Percentiles rank a stretch among this genome's conserved stretches.
Evolutionary conservation across 1,139 yeast genomes (phyloP).

Genomic region (Scheffersomyces quercinus): DNA sequence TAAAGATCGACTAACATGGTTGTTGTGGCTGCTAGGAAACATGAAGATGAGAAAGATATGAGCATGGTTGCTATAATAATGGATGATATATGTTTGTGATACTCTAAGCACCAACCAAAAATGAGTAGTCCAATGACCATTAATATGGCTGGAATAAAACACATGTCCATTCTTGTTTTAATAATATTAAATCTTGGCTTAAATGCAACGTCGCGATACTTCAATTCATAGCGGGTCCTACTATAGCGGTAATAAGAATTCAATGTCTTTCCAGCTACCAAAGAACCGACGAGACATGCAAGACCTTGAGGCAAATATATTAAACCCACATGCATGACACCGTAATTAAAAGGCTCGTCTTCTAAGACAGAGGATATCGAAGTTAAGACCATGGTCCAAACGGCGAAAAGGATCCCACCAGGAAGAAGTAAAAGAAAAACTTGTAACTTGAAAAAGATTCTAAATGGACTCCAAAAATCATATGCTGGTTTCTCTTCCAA

Average conservation of each 20-base stretch:
- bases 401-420: conserved; percentile 35
- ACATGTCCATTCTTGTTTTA: conserved; percentile 28
- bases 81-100: conserved; percentile 23
- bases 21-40: conserved; percentile 29
- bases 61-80: conserved; percentile 33
- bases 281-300: conserved; percentile 29
- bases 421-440: conserved; percentile 31
- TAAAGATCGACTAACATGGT: conserved; percentile 40
- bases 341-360: conserved; percentile 28
- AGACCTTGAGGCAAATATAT: conserved; percentile 43
- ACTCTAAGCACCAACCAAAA: conserved; percentile 44
- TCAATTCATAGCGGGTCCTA: conserved; percentile 16
- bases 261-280: conserved; percentile 29
- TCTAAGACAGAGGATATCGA: conserved; percentile 34
- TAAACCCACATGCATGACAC: conserved; percentile 37
- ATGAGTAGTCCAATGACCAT: conserved; percentile 31
- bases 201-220: conserved; percentile 14
- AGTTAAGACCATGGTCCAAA: conserved; percentile 39
- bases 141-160: conserved; percentile 24
- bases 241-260: conserved; percentile 29
- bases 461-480: conserved; percentile 30
- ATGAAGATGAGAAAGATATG: conserved; percentile 29
- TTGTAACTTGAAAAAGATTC: conserved; percentile 24
- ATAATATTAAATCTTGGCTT: conserved; percentile 30
- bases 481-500: conserved; percentile 19